Evolutionary conservation across 2,329 filamentous ascomycete species (phyloP).

Genomic region (Stachybotrys echinatus): DNA sequence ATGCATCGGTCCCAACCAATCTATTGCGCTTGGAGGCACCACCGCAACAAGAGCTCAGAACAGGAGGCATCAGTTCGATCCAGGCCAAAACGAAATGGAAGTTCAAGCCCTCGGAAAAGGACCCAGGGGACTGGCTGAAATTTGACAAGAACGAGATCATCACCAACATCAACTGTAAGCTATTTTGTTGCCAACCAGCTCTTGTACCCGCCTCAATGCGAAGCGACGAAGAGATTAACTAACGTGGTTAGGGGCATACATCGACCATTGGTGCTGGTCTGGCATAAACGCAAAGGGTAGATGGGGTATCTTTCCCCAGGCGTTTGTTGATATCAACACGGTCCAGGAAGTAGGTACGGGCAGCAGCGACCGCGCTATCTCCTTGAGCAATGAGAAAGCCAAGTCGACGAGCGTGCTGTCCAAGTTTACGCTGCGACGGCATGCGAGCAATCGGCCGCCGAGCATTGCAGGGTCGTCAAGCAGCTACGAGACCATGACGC

Average conservation of each 20-base stretch:
- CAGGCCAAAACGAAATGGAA: constrained; percentile 48
- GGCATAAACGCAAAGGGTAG: constrained; percentile 47
- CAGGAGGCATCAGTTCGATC: constrained; percentile 40
- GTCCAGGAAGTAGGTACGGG: constrained; percentile 29
- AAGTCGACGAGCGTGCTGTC: constrained; percentile 26
- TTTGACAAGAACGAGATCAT: constrained; percentile 64
- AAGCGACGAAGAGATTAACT: too few relatives aligned
- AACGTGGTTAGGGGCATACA: constrained; percentile 30
- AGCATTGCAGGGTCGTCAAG: constrained; percentile 27
- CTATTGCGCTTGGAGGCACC: constrained; percentile 43
- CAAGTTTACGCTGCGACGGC: constrained; percentile 26
- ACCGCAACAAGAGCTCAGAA: constrained; percentile 37
- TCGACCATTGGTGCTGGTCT: constrained; percentile 52
- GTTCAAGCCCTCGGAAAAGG: constrained; percentile 41
- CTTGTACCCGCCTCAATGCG: too few relatives aligned
- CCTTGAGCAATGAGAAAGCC: constrained; percentile 27
- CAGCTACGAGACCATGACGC: constrained; percentile 20
- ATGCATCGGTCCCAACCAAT: constrained; percentile 44
- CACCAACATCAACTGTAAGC: constrained; percentile 56
- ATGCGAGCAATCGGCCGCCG: constrained; percentile 19
- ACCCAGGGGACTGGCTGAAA: constrained; percentile 45
- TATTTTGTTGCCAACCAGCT: too few relatives aligned
- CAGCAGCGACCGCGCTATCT: constrained; percentile 21
- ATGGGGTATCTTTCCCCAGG: constrained; percentile 47
- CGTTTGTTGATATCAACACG: constrained; percentile 40